Evolutionary conservation across 106 monocot species (phyloP).

Genomic region (Dactylorhiza incarnata): DNA sequence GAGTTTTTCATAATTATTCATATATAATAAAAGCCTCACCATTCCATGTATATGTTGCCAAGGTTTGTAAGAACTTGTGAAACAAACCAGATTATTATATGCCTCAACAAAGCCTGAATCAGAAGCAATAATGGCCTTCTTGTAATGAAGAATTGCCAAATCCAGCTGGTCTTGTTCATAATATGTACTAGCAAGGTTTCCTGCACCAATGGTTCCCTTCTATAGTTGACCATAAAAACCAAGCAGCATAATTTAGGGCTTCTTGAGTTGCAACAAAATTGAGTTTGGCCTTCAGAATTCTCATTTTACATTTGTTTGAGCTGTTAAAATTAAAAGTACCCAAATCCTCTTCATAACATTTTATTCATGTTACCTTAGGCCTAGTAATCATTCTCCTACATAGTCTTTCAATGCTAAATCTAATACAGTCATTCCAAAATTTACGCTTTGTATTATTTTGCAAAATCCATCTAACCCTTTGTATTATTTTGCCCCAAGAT

Average conservation of each 20-base stretch:
- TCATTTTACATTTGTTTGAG: no score
- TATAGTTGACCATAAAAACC: not conserved
- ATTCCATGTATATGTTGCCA: constrained; percentile 91
- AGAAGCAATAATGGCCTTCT: constrained; percentile 66
- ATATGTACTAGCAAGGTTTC: constrained; percentile 63
- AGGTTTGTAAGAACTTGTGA: constrained; percentile 84
- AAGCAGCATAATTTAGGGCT: not conserved
- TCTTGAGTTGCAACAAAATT: not conserved
- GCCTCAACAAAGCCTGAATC: constrained; percentile 85
- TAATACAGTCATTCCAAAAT: no score
- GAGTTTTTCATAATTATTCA: not conserved
- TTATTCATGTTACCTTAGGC: no score
- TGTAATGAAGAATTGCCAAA: constrained; percentile 82
- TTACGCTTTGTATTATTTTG: no score
- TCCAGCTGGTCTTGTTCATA: constrained; percentile 94
- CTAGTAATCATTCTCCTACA: no score
- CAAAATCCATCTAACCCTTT: no score
- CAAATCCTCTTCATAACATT: no score
- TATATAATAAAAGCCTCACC: constrained; percentile 30
- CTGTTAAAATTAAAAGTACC: no score
- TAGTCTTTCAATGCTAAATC: no score
- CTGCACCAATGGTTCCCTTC: constrained; percentile 44
- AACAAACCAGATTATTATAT: constrained; percentile 85
- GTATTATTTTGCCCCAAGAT: no score
- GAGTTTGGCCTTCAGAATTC: no score